Conservation (phyloP, 257 asterid genomes). For the Capsicum rhomboideum region DNA sequence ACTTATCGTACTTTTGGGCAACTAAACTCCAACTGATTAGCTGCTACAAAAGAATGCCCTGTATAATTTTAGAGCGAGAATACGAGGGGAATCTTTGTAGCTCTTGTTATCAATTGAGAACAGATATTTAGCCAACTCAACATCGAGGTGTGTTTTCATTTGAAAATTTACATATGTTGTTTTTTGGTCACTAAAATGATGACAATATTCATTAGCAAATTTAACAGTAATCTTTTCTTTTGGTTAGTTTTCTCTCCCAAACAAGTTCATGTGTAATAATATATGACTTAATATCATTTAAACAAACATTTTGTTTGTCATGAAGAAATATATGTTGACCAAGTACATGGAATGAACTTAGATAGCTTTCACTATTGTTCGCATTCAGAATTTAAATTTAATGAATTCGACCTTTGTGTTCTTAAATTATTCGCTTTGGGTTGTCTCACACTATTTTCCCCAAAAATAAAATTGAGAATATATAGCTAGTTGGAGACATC, state of each 20-base stretch:
- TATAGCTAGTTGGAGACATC: neutral
- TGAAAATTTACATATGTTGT: no score
- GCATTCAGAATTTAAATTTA: neutral
- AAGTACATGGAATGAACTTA: neutral
- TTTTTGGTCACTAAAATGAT: no score
- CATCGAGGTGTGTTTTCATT: no score
- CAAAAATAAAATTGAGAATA: no score
- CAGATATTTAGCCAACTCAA: no score
- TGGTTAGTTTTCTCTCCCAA: neutral
- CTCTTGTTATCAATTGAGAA: no score
- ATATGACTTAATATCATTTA: neutral
- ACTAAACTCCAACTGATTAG: neutral
- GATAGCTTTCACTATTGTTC: neutral
- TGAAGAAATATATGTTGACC: neutral
- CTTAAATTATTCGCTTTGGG: neutral
- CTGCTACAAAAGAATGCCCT: no score
- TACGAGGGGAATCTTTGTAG: no score
- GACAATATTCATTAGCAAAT: neutral
- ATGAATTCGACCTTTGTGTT: neutral
- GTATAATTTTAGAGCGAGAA: no score
- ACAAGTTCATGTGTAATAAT: neutral
- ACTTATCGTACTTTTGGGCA: neutral
- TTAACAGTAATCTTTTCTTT: neutral
- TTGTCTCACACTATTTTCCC: no score
- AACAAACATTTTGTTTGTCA: no score